These are phyloP conservation scores for Lobulomyces angularis DNA, from an alignment of 192 early-diverging fungal species.

Conservation along the genomic window DNA sequence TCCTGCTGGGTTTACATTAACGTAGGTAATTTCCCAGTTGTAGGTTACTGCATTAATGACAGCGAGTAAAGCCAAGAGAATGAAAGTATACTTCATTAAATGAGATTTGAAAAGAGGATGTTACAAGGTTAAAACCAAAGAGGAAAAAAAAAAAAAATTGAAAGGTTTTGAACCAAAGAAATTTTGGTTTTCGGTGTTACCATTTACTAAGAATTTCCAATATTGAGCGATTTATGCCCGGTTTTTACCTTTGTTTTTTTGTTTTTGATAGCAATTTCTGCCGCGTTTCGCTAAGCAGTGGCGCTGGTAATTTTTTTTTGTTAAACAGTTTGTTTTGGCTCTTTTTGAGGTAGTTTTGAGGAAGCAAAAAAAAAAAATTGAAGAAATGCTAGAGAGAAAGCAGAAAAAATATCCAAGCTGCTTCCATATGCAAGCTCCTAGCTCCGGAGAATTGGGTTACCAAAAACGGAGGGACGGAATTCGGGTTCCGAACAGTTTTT, in stretches of 20 bases:
- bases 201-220: neutral
- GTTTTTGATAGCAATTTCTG: no score
- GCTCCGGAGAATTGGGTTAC: neutral
- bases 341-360: no score
- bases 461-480: neutral
- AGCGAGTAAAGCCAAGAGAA: constrained; percentile 3
- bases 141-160: constrained; percentile 13
- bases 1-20: constrained; percentile 49
- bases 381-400: no score
- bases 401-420: no score
- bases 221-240: constrained; percentile 1
- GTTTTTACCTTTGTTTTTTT: no score
- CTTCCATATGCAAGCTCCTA: neutral
- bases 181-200: constrained; percentile 9
- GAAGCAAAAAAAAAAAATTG: no score
- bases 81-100: neutral
- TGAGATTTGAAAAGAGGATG: constrained; percentile 13
- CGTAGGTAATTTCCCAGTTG: constrained; percentile 60
- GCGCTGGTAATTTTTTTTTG: no score
- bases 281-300: no score
- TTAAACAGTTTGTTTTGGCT: no score
- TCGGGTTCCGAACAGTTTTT: neutral
- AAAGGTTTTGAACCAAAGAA: constrained; percentile 8
- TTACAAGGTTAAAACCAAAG: constrained; percentile 9
- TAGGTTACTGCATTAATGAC: constrained; percentile 44